Evolutionary conservation across 1,284 basidiomycete genomes (phyloP).

Genomic region (Cryptococcus sp.): DNA sequence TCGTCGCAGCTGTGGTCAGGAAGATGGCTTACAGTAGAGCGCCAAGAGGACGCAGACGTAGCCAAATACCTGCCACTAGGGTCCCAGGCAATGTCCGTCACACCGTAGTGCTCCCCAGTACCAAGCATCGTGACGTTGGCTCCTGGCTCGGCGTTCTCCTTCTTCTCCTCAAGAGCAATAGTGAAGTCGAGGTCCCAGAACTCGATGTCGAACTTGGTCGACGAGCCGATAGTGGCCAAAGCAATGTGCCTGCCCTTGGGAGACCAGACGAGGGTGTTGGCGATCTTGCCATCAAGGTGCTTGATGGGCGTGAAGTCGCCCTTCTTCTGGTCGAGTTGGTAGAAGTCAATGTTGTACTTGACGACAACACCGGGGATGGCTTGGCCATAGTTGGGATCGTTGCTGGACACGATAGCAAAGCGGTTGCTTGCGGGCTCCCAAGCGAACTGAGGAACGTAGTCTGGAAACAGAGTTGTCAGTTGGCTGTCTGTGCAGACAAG

Average conservation of each 20-base stretch:
- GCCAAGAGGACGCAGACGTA: constrained; percentile 93
- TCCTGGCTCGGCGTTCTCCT: constrained; percentile 72
- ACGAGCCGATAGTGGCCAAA: constrained; percentile 91
- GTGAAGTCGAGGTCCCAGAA: constrained; percentile 99
- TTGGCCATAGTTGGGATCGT: constrained; percentile 89
- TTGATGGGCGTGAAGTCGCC: constrained; percentile 92
- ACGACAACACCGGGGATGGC: constrained; percentile 85
- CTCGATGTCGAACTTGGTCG: constrained; percentile 94
- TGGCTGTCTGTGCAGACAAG: neutral
- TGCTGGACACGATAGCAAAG: constrained; percentile 93
- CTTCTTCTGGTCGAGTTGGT: constrained; percentile 94
- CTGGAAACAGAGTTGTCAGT: constrained; percentile 55
- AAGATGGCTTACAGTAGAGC: constrained; percentile 70
- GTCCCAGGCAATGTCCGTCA: constrained; percentile 99
- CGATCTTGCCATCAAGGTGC: constrained; percentile 79
- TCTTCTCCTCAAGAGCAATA: constrained; percentile 62
- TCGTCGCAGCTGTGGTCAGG: neutral
- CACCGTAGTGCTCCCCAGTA: constrained; percentile 93
- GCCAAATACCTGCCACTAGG: constrained; percentile 92
- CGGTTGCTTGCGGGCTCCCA: constrained; percentile 98
- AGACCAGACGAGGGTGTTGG: constrained; percentile 96
- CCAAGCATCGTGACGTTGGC: constrained; percentile 79
- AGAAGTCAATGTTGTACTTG: constrained; percentile 97
- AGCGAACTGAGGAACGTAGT: constrained; percentile 93
- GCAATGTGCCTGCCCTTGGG: constrained; percentile 95